Evolutionary conservation across 345 rosid genomes (phyloP).

Genomic region (Salix viminalis): DNA sequence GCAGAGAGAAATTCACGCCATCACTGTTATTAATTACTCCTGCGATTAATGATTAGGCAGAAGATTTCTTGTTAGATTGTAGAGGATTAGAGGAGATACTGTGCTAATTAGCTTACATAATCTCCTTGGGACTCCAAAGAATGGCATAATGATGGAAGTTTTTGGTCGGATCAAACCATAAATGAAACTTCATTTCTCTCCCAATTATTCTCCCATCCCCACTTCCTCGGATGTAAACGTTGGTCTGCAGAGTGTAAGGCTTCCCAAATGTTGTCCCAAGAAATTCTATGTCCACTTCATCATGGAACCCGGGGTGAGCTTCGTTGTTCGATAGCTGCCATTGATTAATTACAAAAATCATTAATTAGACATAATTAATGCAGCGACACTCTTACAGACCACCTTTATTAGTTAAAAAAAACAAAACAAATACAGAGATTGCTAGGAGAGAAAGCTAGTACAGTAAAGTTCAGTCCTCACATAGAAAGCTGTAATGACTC

Average conservation of each 20-base stretch:
- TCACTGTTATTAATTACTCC: too few species aligned
- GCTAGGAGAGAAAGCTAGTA: not conserved
- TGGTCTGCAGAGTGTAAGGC: slow-evolving; percentile 90
- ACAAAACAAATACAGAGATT: not conserved
- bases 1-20: not conserved
- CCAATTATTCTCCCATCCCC: slow-evolving; percentile 90
- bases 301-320: slow-evolving; percentile 85
- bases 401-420: not conserved
- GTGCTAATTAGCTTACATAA: slow-evolving; percentile 56
- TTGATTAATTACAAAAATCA: not conserved
- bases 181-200: slow-evolving; percentile 85
- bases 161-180: slow-evolving; percentile 93
- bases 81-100: not conserved
- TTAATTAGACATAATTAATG: not conserved
- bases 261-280: slow-evolving; percentile 91
- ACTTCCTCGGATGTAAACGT: slow-evolving; percentile 92
- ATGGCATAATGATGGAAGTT: slow-evolving; percentile 85
- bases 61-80: too few species aligned
- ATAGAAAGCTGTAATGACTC: slow-evolving; percentile 90
- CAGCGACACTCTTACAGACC: not conserved
- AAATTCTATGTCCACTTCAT: slow-evolving; percentile 95
- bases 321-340: slow-evolving; percentile 79
- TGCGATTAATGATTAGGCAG: too few species aligned
- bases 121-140: slow-evolving; percentile 83
- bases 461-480: slow-evolving; percentile 38